Evolutionary conservation across 305 asterid genomes (phyloP), one percentile per base, ranked within the genome.

Genomic region (Rubia balearica): DNA sequence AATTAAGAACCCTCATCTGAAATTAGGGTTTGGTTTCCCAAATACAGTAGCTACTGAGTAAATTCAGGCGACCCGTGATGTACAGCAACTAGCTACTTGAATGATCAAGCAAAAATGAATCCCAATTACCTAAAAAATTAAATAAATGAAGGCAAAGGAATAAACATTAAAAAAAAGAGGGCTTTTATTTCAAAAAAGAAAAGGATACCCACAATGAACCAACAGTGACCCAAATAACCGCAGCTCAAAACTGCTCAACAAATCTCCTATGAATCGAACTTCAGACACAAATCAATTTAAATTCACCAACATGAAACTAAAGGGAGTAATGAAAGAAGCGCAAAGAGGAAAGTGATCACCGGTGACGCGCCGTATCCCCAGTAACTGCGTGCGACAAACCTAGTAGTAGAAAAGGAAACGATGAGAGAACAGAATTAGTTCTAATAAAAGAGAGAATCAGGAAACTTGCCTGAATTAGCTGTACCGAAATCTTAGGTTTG

Each of bases 21-120:
- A 78, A 71, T 78, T 82, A 87, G 89, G 84, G 88, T 82, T 85
- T 79, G 84, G 88, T 82, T 85, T 79, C 61, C 19, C 41, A 10
- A 56, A 24, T 21, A 36, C 45, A 16, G 68, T 73, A 69, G 30
- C 73, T 71, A 74, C 68, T 56, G 24, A 74, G 60, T 57, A 38
- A 67, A 81, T 71, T 72, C 62, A 82, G 64, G 62, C 71, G 57
- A 68, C 60, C 61, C 41, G 69, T 53, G 60, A 62, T 68, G 40
- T 61, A 33, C n/a, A 38, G 21, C 68, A 67, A 24, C 55, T 46
- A 42, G 41, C 60, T 19, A 74, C 56, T 81, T 74, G 68, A 70
- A 66, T 61, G 61, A 71, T 66, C 46, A 33, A 74, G 43, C 22
- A 75, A 45, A 80, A 81, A 71, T 65, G 60, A 45, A 53, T 80